Percentiles rank a stretch among this genome's conserved stretches.
phyloP scores from a whole-genome alignment of 2,329 filamentous ascomycete species.

The Drechslerella dactyloides region DNA sequence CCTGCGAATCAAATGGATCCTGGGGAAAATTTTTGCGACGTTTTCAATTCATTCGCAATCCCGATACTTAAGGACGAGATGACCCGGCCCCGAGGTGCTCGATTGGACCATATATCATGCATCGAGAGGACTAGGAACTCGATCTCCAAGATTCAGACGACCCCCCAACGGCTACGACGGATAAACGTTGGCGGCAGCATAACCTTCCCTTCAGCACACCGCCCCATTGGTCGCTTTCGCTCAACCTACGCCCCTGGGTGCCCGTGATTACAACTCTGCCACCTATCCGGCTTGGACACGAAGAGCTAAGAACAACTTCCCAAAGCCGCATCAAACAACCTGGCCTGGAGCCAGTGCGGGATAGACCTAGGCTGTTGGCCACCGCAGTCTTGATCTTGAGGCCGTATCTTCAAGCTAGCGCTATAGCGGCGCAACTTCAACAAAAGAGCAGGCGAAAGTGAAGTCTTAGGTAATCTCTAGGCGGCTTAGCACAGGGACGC shows the following conservation, averaged over 20 bases:
- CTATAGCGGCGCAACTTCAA: not conserved
- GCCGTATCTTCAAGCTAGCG: slow-evolving; percentile 19
- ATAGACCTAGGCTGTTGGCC: slow-evolving; percentile 11
- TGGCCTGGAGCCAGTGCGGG: slow-evolving; percentile 12
- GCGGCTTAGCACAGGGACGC: slow-evolving; percentile 30
- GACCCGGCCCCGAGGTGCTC: slow-evolving; percentile 10
- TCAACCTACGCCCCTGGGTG: slow-evolving; percentile 3
- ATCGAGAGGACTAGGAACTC: slow-evolving; percentile 15
- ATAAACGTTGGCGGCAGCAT: slow-evolving; percentile 14
- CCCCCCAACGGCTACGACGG: slow-evolving; percentile 4
- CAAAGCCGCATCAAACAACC: slow-evolving; percentile 9
- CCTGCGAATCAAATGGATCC: slow-evolving; percentile 28
- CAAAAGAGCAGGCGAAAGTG: not conserved
- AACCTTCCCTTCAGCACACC: slow-evolving; percentile 14
- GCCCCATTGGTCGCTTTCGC: slow-evolving; percentile 11
- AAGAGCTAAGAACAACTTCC: not conserved
- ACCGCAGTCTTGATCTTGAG: slow-evolving; percentile 25
- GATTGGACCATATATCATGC: slow-evolving; percentile 13
- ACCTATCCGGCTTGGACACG: not conserved
- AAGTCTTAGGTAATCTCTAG: slow-evolving; percentile 28
- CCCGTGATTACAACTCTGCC: slow-evolving; percentile 7
- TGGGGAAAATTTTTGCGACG: slow-evolving; percentile 25
- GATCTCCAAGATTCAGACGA: slow-evolving; percentile 11
- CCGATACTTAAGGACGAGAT: slow-evolving; percentile 47
- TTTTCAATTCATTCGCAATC: slow-evolving; percentile 37